Base-by-base conservation (phyloP, 1,139 yeast species). In the Geotrichum aggregatum region DNA sequence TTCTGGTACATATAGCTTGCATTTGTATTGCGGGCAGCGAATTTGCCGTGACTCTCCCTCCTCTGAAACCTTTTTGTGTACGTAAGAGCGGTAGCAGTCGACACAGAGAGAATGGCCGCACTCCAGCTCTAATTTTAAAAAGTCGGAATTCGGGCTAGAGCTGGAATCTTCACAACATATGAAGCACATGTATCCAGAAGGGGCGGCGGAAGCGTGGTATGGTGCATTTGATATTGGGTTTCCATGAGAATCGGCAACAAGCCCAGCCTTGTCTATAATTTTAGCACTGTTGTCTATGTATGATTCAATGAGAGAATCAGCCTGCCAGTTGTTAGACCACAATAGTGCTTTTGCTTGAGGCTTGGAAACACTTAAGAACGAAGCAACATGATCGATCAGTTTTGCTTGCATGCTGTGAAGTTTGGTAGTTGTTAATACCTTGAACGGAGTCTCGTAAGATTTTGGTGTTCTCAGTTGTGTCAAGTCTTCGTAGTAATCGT, bases 41-140 rank as follows among this genome's bases (percentile, higher is more conserved):
- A 88, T 78, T 11, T 53, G 49, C 24, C 65, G 59, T 3, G 83
- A 67, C n/a, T 73, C 72, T 0, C 69, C 70, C 21, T 86, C 86
- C 18, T 71, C 73, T n/a, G 68, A 62, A 16, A 84, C 64, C 57
- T 76, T 76, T 50, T 74, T 79, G 6, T 69, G 64, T 14, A 86
- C 68, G 63, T 87, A 89, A 36, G 73, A 75, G 18, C 71, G 66
- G 64, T 84, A 91, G 66, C 98, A 92, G 19, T 69, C 71, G 1
- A 73, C 58, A 64, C 98, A 92, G 60, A 74, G 86, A 49, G 71
- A 73, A 66, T 91, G 97, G 7, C 75, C 76, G 66, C 98, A 92
- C 26, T 75, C 74, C 24, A 87, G 66, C 2, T 77, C 70, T 63
- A 82, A 87, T 0, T 80, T 73, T 19, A 61, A 53, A 47, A 73